Evolutionary conservation across 345 rosid species (phyloP), one percentile per base, ranked within the genome.

Genomic region (Psidium friedrichsthalianum): DNA sequence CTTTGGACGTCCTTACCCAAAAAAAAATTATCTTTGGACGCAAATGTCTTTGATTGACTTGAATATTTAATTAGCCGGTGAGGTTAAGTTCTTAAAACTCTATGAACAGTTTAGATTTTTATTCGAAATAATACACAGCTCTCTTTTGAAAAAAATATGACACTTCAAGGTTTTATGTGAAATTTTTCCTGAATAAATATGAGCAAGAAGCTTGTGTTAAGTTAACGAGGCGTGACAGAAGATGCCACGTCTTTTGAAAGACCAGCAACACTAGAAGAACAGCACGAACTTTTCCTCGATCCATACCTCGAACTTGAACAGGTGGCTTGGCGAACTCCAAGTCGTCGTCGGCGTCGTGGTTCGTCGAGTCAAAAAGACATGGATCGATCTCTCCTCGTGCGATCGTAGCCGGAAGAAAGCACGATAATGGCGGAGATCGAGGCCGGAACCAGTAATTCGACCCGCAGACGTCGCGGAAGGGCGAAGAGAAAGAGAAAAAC

Each of bases 231-330:
- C 29, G 14, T 11, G 64, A 57, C 14, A 25, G 6, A 5, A 57
- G 15, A 57, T 57, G 64, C 15, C 44, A 78, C 44, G 24, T 51
- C 42, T 27, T 76, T 53, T 47, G 14, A 40, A 54, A 9, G 59
- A 74, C 69, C 18, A 42, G 29, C 51, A 88, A 47, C 42, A 86
- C 64, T 7, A 51, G 24, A 49, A 49, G 6, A 49, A 64, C 25
- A 69, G 84, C 83, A 86, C 76, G 55, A 86, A 97, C 98, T 96
- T 95, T 36, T 36, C 36, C 36, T 36, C 36, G 98, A 86, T 97
- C 98, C 86, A 93, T 88, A 90, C 99, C 98, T 88, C 99, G 78
- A 69, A 9, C 78, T 69, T 32, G 13, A 69, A 32, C 78, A 32
- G 47, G 78, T 69, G 78, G 78, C 44, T 69, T 8, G 25, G 80